Evolutionary conservation across 352 stramenopile species (phyloP), one percentile per base, ranked within the genome.

Genomic region (Globisporangium radiosum): DNA sequence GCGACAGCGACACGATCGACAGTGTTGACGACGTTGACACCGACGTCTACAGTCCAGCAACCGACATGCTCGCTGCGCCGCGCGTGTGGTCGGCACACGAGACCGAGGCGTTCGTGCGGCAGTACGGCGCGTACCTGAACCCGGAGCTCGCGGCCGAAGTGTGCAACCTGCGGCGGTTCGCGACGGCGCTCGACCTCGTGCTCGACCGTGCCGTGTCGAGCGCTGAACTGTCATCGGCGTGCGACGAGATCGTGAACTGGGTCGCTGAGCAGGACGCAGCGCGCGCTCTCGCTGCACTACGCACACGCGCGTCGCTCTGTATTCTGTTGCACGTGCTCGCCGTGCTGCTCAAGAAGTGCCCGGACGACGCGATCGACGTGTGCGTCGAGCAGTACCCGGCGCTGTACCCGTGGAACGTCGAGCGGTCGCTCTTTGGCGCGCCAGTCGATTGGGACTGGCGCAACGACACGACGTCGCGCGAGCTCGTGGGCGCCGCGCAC

Each of bases 101-200:
- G 62, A 73, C 82, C 5, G 66, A 92, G 62, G 71, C 68, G 0
- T 94, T 94, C 57, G 70, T 94, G 36, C 69, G 63, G 53, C 92
- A 90, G 56, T 95, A 95, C 47, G 84, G 84, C 8, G 84, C 84
- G 37, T 95, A 95, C 59, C 66, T 95, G 51, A 90, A 92, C 54
- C 78, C 85, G 6, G 86, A 95, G 52, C 66, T 92, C 43, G 86
- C 86, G 17, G 83, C 84, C 43, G 76, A 94, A 64, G 72, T 92
- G 0, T 94, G 84, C 64, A 93, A 86, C 38, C 68, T 85, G 50
- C 79, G 71, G 13, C 66, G 81, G 10, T 88, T 92, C 57, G 70
- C 73, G 7, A 66, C 62, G n/a, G 82, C 79, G 19, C 65, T 94
- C 36, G 84, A 84, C 42, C 64, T 81, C 48, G 78, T 95, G 5